Evolutionary conservation across 2,329 filamentous ascomycete genomes (phyloP).

Genomic region (Aspergillus sp.): DNA sequence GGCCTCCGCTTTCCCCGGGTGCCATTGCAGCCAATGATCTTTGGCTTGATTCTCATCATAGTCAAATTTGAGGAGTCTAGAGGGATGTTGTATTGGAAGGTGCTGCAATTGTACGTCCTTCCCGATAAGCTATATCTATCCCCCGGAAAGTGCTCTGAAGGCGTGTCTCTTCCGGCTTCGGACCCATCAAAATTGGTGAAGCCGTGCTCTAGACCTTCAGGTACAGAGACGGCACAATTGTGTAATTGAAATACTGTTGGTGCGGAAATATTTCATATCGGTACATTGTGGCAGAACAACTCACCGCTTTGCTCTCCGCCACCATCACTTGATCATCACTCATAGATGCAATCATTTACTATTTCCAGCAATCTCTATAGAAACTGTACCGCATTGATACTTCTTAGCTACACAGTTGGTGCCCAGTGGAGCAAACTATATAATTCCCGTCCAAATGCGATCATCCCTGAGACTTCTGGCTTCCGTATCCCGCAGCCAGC

Average conservation of each 20-base stretch:
- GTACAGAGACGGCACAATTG: neutral
- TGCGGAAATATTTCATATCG: conserved; percentile 4
- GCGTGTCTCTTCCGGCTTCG: neutral
- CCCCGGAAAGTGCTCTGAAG: neutral
- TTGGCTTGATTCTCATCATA: neutral
- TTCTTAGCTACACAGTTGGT: neutral
- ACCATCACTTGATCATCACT: neutral
- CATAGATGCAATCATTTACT: neutral
- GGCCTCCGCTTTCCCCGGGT: conserved; percentile 20
- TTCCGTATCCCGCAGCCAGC: conserved; percentile 29
- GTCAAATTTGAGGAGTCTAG: neutral
- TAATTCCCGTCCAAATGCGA: conserved; percentile 29
- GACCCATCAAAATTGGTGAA: neutral
- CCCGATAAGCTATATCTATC: neutral
- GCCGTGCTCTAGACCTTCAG: conserved; percentile 1
- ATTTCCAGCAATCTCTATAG: neutral
- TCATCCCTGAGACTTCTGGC: conserved; percentile 30
- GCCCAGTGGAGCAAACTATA: conserved; percentile 2
- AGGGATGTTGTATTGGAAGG: neutral
- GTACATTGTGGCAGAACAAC: neutral
- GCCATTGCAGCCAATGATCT: neutral
- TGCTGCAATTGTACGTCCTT: neutral
- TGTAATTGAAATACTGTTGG: neutral
- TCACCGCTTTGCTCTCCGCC: conserved; percentile 18
- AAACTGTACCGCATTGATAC: neutral